phyloP scores from a whole-genome alignment of 306 rosid genomes.

The peach (Prunus persica) region DNA sequence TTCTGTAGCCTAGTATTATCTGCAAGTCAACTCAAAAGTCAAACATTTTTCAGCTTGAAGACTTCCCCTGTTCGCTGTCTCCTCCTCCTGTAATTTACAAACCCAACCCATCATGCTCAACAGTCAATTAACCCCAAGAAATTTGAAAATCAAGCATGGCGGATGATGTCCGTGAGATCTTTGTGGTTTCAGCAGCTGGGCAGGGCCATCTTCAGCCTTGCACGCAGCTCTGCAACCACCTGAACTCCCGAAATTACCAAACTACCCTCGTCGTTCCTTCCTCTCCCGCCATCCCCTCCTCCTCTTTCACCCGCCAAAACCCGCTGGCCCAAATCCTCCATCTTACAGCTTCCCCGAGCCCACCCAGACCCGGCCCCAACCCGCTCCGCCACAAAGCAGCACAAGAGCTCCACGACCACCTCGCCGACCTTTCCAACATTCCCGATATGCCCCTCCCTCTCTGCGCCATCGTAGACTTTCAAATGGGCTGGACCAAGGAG shows the following conservation, averaged over 20 bases:
- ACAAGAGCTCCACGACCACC: conserved; percentile 17
- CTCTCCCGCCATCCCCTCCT: conserved; percentile 11
- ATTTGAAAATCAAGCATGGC: background rate
- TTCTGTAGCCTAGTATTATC: too few relatives aligned
- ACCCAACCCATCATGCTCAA: background rate
- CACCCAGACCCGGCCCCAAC: conserved; percentile 2
- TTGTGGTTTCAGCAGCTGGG: conserved; percentile 18
- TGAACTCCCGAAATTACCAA: conserved; percentile 17
- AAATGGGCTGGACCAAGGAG: conserved; percentile 20
- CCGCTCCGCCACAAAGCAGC: conserved; percentile 5
- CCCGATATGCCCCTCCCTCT: background rate
- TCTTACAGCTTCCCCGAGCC: conserved; percentile 3
- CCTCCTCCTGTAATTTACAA: background rate
- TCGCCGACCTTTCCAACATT: background rate
- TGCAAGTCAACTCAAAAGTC: background rate
- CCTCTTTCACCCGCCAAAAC: conserved; percentile 7
- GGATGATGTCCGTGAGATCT: conserved; percentile 1
- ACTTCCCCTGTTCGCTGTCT: background rate
- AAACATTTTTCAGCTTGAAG: too few relatives aligned
- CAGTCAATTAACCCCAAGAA: background rate
- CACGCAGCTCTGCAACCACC: conserved; percentile 19
- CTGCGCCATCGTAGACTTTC: conserved; percentile 18
- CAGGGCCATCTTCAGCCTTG: conserved; percentile 25
- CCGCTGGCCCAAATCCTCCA: conserved; percentile 1
- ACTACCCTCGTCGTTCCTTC: conserved; percentile 24